A percentile compares a stretch with the other conserved stretches of the same genome.
These are phyloP conservation scores for Ilyonectria sp. DNA, from an alignment of 2,329 filamentous ascomycete genomes.

Conservation along the genomic window DNA sequence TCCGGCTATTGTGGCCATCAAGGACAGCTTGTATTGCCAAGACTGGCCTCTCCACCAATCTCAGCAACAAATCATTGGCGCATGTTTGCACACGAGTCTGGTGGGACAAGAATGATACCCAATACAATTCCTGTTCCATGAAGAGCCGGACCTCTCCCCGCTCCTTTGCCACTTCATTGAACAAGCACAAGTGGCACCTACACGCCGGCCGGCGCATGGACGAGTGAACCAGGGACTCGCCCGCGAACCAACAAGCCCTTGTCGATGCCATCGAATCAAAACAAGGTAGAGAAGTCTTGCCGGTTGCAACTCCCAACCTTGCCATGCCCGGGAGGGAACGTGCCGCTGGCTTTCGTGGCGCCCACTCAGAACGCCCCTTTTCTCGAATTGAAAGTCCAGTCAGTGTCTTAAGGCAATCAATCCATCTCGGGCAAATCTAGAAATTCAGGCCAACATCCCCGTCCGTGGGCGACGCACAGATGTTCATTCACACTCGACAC, in stretches of 20 bases:
- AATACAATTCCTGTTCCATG: background rate
- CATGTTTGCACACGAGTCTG: background rate
- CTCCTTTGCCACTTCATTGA: background rate
- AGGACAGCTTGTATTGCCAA: background rate
- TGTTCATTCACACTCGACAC: conserved; percentile 4
- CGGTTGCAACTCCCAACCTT: background rate
- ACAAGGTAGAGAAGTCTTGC: background rate
- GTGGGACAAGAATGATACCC: background rate
- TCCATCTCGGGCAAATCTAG: conserved; percentile 16
- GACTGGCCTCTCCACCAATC: background rate
- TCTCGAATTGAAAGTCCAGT: conserved; percentile 1
- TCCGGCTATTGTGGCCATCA: background rate
- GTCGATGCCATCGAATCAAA: background rate
- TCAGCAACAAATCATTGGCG: background rate
- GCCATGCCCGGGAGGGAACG: background rate
- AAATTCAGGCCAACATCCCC: conserved; percentile 7
- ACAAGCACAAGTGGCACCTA: background rate
- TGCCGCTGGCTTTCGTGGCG: background rate
- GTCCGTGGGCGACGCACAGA: conserved; percentile 12
- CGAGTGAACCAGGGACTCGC: background rate
- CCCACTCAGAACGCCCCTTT: conserved; percentile 12
- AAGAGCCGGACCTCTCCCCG: background rate
- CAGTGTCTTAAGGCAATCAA: conserved; percentile 13
- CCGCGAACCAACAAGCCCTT: background rate
- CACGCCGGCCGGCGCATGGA: background rate